Percentiles rank a stretch among this genome's conserved stretches.
phyloP scores from a whole-genome alignment of 108 stramenopile species.

The Epipyxis sp. region DNA sequence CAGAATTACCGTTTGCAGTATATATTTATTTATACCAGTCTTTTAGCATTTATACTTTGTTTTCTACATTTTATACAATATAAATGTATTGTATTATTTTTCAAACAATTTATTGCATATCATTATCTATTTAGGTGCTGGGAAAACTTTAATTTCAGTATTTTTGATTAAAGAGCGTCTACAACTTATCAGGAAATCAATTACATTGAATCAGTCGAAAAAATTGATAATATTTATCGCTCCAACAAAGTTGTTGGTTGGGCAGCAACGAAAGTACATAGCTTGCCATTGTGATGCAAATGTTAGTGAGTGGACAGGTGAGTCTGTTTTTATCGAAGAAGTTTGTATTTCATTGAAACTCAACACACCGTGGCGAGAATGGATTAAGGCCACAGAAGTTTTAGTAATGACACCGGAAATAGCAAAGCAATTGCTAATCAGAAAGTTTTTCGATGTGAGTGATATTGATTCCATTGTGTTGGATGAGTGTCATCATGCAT shows the following conservation, averaged over 20 bases:
- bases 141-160: slow-evolving; percentile 3
- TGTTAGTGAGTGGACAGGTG: not conserved
- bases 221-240: slow-evolving; percentile 16
- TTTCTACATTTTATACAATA: too few relatives aligned
- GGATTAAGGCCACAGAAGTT: not conserved
- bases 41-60: too few relatives aligned
- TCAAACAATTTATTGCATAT: too few relatives aligned
- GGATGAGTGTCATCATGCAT: slow-evolving; percentile 21
- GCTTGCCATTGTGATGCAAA: not conserved
- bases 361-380: not conserved
- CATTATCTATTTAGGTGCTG: slow-evolving; percentile 1
- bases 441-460: not conserved
- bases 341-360: too few relatives aligned
- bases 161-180: not conserved
- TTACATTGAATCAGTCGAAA: too few relatives aligned
- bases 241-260: slow-evolving; percentile 5
- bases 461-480: not conserved
- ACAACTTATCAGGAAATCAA: not conserved
- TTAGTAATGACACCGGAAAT: not conserved
- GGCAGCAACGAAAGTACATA: not conserved
- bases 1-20: not conserved
- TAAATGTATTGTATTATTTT: too few relatives aligned
- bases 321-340: too few relatives aligned
- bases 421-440: not conserved
- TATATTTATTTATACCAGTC: too few relatives aligned